Evolutionary conservation across 495 filamentous ascomycete species (phyloP).

Genomic region (Penicillium pulvis): DNA sequence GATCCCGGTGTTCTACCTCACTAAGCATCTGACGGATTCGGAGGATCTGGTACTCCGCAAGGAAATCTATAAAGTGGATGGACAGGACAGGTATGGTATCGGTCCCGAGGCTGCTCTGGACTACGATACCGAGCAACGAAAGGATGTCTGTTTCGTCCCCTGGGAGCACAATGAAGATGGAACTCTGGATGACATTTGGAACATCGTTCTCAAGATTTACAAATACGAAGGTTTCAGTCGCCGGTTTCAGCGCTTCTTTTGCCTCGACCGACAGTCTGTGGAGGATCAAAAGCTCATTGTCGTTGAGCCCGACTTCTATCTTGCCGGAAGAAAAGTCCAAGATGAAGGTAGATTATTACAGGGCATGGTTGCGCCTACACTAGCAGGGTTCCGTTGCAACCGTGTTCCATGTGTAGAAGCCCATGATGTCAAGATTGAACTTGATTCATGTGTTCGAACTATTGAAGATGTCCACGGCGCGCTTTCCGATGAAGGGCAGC

Average conservation of each 20-base stretch:
- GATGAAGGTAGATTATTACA: not conserved
- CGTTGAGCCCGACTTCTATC: constrained; percentile 6
- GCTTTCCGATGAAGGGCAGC: not conserved
- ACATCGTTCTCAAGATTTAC: not conserved
- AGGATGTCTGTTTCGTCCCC: not conserved
- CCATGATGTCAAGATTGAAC: not conserved
- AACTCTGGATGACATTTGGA: not conserved
- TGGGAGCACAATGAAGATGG: constrained; percentile 2
- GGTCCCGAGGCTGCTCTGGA: not conserved
- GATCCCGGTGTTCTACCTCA: not conserved
- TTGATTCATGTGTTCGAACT: not conserved
- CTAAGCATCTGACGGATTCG: not conserved
- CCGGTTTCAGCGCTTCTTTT: not conserved
- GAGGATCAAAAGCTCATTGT: not conserved
- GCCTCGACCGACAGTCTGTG: constrained; percentile 2
- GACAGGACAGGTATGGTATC: not conserved
- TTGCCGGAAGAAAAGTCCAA: not conserved
- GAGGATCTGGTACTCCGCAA: not conserved
- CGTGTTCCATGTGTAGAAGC: not conserved
- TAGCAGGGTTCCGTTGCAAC: not conserved
- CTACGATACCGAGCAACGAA: not conserved
- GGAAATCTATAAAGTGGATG: not conserved
- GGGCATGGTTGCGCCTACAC: not conserved
- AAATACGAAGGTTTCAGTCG: not conserved
- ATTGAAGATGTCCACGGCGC: not conserved